Conservation (phyloP, 202 grass and related monocot species). For the Elaeis oleifera region DNA sequence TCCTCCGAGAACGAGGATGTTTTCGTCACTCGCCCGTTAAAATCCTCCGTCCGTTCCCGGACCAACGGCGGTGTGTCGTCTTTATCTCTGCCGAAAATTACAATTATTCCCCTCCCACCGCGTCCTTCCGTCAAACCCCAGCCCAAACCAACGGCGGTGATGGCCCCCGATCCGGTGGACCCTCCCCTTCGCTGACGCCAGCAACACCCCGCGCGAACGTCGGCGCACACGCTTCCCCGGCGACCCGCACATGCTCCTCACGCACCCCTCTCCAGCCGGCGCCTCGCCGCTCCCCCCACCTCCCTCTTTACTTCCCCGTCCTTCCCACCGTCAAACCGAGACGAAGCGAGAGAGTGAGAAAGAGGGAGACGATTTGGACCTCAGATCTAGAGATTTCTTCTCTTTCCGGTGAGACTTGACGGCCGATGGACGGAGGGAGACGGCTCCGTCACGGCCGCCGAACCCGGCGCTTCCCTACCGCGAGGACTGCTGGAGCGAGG, state of each 20-base stretch:
- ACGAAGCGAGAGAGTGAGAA: constrained; percentile 11
- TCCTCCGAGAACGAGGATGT: too few relatives aligned
- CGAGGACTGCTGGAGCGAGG: constrained; percentile 99
- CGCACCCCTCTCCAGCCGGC: constrained; percentile 58
- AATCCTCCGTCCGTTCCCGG: constrained; percentile 28
- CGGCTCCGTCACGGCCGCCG: constrained; percentile 39
- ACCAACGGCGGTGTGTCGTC: constrained; percentile 45
- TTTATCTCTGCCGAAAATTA: neutral
- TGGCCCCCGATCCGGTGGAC: constrained; percentile 17
- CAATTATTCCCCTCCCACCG: neutral
- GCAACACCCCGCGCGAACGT: constrained; percentile 12
- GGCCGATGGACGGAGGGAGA: constrained; percentile 17
- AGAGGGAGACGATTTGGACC: constrained; percentile 21
- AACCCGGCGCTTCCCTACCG: constrained; percentile 87
- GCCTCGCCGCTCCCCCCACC: constrained; percentile 24
- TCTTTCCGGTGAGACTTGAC: too few relatives aligned
- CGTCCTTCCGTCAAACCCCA: constrained; percentile 38
- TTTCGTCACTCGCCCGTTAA: constrained; percentile 29
- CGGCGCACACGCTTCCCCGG: constrained; percentile 21
- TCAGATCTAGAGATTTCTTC: neutral
- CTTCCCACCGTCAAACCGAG: constrained; percentile 16
- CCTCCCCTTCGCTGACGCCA: constrained; percentile 21
- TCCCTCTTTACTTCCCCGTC: constrained; percentile 35
- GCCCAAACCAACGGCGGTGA: constrained; percentile 32
- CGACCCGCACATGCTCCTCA: constrained; percentile 22